A percentile compares a stretch with the other conserved stretches of the same genome.
Evolutionary conservation across 2,329 filamentous ascomycete genomes (phyloP).

Genomic region (Cryphonectria japonica): DNA sequence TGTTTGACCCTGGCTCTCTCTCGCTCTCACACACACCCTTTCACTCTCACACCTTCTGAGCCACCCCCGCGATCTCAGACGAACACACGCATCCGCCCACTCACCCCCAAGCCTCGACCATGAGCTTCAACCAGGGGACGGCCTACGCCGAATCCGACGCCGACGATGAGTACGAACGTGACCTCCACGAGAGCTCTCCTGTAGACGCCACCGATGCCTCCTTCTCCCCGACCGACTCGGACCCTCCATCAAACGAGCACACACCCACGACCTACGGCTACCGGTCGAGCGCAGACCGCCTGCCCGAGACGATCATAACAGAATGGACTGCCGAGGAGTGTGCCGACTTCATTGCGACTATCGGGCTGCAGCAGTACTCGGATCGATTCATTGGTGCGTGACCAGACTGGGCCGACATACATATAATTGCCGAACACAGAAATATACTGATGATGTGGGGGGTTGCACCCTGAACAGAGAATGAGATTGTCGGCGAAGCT

Average conservation of each 20-base stretch:
- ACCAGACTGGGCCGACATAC: not conserved
- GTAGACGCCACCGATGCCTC: conserved; percentile 69
- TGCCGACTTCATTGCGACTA: conserved; percentile 81
- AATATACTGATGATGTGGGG: conserved; percentile 33
- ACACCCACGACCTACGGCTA: conserved; percentile 80
- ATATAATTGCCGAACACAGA: not conserved
- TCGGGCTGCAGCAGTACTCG: conserved; percentile 82
- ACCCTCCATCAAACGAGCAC: conserved; percentile 71
- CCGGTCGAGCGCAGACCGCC: conserved; percentile 64
- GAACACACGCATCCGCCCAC: not conserved
- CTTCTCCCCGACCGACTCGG: conserved; percentile 71
- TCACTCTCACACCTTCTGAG: not conserved
- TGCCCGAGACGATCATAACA: conserved; percentile 75
- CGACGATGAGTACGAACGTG: conserved; percentile 82
- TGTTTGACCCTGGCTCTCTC: not conserved
- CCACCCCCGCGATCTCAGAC: not conserved
- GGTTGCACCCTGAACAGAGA: conserved; percentile 60
- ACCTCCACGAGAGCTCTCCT: conserved; percentile 69
- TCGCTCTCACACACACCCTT: not conserved
- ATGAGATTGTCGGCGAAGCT: conserved; percentile 91
- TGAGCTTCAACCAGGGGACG: conserved; percentile 68
- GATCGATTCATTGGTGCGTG: conserved; percentile 79
- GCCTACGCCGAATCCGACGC: conserved; percentile 80
- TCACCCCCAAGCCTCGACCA: conserved; percentile 35
- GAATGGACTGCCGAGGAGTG: conserved; percentile 87